phyloP scores from a whole-genome alignment of 495 filamentous ascomycete species.

The Lasiosphaeria miniovina region DNA sequence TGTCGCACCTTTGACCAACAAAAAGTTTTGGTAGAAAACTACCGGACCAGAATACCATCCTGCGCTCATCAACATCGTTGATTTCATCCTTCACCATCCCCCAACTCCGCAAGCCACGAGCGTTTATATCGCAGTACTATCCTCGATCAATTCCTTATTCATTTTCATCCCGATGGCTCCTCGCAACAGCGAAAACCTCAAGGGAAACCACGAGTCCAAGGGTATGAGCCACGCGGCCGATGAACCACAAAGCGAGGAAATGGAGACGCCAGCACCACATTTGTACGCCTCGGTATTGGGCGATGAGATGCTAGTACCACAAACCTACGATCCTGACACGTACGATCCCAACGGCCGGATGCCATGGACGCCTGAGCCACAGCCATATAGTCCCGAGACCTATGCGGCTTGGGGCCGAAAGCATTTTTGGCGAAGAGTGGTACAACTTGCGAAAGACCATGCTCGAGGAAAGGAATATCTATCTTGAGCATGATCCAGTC shows the following conservation, averaged over 20 bases:
- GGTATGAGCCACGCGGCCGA: conserved; percentile 1
- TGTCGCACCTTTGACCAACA: no score
- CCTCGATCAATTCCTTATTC: no score
- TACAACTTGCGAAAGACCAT: conserved; percentile 12
- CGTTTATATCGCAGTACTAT: no score
- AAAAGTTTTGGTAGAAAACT: no score
- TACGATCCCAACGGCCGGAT: conserved; percentile 1
- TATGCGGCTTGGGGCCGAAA: conserved; percentile 19
- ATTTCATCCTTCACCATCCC: no score
- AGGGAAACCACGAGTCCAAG: conserved; percentile 2
- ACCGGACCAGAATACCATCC: no score
- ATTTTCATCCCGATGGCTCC: no score
- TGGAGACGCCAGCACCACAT: background rate
- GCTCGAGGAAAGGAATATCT: conserved; percentile 15
- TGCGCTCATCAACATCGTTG: no score
- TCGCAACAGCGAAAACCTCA: conserved; percentile 8
- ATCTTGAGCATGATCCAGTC: conserved; percentile 5
- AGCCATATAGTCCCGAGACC: conserved; percentile 8
- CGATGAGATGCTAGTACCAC: conserved; percentile 5
- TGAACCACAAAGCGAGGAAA: conserved; percentile 1
- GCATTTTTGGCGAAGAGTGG: conserved; percentile 18
- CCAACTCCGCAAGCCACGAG: no score
- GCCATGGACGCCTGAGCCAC: conserved; percentile 18
- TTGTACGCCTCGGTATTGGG: conserved; percentile 4
- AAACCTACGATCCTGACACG: conserved; percentile 12